Evolutionary conservation across 1,284 basidiomycete species (phyloP).

Genomic region (Stygiomarasmius scandens): DNA sequence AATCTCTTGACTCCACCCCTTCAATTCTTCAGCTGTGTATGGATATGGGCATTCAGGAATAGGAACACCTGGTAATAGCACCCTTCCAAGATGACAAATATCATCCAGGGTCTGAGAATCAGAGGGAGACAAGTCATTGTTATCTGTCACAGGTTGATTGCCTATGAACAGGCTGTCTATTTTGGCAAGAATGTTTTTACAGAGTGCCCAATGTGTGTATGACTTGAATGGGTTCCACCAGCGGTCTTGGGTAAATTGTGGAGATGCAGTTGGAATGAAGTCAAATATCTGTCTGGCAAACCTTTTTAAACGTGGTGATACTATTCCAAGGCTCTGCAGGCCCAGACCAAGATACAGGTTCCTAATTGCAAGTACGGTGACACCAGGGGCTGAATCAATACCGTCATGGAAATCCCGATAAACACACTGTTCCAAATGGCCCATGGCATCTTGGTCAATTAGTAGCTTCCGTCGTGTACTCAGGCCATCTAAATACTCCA

Average conservation of each 20-base stretch:
- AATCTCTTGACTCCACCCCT: background rate
- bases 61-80: background rate
- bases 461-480: no score
- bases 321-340: background rate
- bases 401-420: no score
- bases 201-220: background rate
- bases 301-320: background rate
- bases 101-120: background rate
- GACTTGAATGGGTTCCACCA: background rate
- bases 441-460: no score
- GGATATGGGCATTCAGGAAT: background rate
- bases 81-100: background rate
- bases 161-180: background rate
- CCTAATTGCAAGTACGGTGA: background rate
- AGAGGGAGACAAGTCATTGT: background rate
- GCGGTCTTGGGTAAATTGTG: background rate
- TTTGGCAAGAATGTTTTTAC: background rate
- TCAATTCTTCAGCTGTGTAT: background rate
- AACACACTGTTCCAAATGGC: no score
- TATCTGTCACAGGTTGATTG: no score
- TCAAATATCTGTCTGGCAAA: background rate
- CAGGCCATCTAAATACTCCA: no score
- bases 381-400: background rate
- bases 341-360: background rate
- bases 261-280: background rate